phyloP scores from a whole-genome alignment of 371 early-diverging fungal species.

The Massospora cicadina region DNA sequence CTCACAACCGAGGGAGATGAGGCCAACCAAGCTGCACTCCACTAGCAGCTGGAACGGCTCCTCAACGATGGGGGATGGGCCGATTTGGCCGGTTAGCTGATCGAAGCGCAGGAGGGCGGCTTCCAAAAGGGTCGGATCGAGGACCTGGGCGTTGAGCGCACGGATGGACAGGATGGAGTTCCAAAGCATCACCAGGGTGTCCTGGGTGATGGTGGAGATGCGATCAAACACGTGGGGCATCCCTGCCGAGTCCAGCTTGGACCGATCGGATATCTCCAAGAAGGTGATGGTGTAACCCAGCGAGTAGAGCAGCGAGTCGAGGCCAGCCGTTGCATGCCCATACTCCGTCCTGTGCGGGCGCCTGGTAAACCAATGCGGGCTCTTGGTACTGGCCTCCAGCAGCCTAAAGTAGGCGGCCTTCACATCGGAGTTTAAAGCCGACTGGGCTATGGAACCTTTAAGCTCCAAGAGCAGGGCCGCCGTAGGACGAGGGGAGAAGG shows the following conservation, averaged over 20 bases:
- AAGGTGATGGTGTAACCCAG: constrained; percentile 48
- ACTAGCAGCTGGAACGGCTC: constrained; percentile 6
- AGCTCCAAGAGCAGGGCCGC: constrained; percentile 1
- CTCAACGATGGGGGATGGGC: neutral
- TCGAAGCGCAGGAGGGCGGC: neutral
- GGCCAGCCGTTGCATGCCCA: constrained; percentile 12
- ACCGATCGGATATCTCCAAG: constrained; percentile 45
- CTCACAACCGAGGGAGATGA: neutral
- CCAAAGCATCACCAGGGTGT: neutral
- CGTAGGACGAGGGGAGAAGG: neutral
- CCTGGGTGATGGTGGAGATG: neutral
- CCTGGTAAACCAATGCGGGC: constrained; percentile 10
- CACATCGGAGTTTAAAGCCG: constrained; percentile 7
- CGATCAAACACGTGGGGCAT: constrained; percentile 5
- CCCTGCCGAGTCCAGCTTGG: constrained; percentile 12
- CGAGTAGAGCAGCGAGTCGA: constrained; percentile 40
- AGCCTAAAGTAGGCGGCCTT: constrained; percentile 18
- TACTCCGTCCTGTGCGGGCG: constrained; percentile 7
- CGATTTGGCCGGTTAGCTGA: neutral
- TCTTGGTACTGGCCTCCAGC: constrained; percentile 23
- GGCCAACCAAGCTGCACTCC: neutral
- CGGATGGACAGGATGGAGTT: constrained; percentile 1
- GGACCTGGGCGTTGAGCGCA: neutral
- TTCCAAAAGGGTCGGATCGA: neutral
- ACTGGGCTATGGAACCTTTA: constrained; percentile 12